A percentile compares a stretch with the other conserved stretches of the same genome.
Evolutionary conservation across 768 basidiomycete species (phyloP).

Genomic region (Daedalea quercina): DNA sequence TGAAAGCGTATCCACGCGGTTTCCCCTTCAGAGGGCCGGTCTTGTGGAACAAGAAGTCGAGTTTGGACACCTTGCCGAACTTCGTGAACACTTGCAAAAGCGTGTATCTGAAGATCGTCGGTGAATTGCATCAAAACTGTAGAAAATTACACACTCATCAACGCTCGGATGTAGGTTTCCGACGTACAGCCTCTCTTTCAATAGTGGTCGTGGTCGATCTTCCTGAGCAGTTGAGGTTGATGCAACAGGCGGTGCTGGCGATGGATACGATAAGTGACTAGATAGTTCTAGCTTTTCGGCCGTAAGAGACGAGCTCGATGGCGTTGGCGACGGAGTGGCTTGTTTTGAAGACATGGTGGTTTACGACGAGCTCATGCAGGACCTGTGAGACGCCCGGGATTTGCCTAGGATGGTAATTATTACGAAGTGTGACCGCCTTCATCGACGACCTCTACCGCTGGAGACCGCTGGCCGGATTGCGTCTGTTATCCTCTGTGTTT

Average conservation of each 20-base stretch:
- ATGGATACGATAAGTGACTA: background rate
- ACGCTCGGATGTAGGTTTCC: slow-evolving; percentile 85
- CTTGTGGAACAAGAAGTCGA: slow-evolving; percentile 96
- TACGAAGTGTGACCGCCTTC: too few relatives aligned
- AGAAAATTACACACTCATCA: slow-evolving; percentile 61
- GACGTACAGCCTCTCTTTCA: slow-evolving; percentile 79
- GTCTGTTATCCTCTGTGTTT: too few relatives aligned
- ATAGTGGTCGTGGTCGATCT: slow-evolving; percentile 20
- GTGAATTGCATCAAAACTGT: background rate
- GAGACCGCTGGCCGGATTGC: too few relatives aligned
- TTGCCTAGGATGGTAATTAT: too few relatives aligned
- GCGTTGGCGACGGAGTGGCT: background rate
- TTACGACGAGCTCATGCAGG: too few relatives aligned
- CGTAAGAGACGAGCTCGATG: background rate
- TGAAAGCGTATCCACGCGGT: slow-evolving; percentile 91
- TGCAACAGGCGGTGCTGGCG: background rate
- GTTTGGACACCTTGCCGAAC: slow-evolving; percentile 86
- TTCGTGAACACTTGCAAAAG: slow-evolving; percentile 87
- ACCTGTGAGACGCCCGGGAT: too few relatives aligned
- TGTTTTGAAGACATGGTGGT: background rate
- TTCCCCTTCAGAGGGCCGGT: slow-evolving; percentile 83
- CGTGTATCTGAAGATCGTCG: slow-evolving; percentile 51
- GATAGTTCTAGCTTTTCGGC: background rate
- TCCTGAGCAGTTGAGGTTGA: background rate
- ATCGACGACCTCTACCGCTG: too few relatives aligned